phyloP scores from a whole-genome alignment of 495 filamentous ascomycete genomes.

The Penicillium bovifimosum region DNA sequence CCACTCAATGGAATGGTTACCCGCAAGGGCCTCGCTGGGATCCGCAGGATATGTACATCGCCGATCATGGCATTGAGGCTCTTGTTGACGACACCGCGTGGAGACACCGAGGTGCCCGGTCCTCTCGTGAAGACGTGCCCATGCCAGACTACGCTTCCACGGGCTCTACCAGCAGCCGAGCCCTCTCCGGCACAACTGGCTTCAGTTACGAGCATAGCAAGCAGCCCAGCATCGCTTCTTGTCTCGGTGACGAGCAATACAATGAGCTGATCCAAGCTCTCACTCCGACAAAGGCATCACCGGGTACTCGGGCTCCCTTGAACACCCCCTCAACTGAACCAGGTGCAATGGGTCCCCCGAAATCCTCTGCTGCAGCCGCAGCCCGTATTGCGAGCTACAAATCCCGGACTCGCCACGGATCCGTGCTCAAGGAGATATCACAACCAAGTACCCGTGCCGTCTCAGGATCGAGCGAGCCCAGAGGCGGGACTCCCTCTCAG shows the following conservation, averaged over 20 bases:
- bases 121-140: slow-evolving; percentile 44
- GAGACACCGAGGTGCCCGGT: slow-evolving; percentile 34
- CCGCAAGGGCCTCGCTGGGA: slow-evolving; percentile 10
- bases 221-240: slow-evolving; percentile 35
- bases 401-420: slow-evolving; percentile 17
- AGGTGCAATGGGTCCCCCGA: slow-evolving; percentile 21
- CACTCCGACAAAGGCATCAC: slow-evolving; percentile 37
- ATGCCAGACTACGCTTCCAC: slow-evolving; percentile 49
- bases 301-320: slow-evolving; percentile 34
- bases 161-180: slow-evolving; percentile 36
- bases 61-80: slow-evolving; percentile 26
- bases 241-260: slow-evolving; percentile 34
- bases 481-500: slow-evolving; percentile 13
- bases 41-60: slow-evolving; percentile 26
- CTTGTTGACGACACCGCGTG: slow-evolving; percentile 29
- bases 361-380: slow-evolving; percentile 30
- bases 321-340: slow-evolving; percentile 36
- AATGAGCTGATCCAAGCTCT: slow-evolving; percentile 38
- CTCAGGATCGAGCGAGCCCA: slow-evolving; percentile 32
- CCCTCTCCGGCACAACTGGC: slow-evolving; percentile 40
- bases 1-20: slow-evolving; percentile 10
- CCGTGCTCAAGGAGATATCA: slow-evolving; percentile 22
- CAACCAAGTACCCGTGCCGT: slow-evolving; percentile 25
- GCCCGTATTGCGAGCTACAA: slow-evolving; percentile 29
- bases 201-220: slow-evolving; percentile 43